Base-by-base conservation (phyloP, 257 asterid genomes). In the Ilex asprella region DNA sequence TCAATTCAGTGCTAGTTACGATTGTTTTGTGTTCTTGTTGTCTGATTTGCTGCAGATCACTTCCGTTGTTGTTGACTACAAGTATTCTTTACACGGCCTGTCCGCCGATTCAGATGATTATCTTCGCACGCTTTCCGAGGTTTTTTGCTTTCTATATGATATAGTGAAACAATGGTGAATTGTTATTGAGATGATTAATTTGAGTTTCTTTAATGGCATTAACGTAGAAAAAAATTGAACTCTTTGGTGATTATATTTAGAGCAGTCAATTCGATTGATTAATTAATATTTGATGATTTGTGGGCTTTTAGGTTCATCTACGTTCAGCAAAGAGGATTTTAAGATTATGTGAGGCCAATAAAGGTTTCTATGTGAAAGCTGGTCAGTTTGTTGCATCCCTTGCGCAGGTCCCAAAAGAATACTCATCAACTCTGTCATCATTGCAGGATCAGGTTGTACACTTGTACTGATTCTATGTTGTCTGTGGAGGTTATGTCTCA, bases 291-390 rank as follows among this genome's bases (percentile, higher is more conserved):
- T 66, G 54, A 72, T 54, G 56, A 49, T 59, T 61, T 69, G 10
- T 62, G 55, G 51, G 52, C 16, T 54, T 71, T 14, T 65, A 90
- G 97, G 84, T 91, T 47, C 95, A 92, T 81, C 80, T 79, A 54
- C 81, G 99, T 61, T 86, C 95, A 30, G 99, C 99, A 29, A 75
- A 76, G 70, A 76, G 95, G 74, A 73, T 88, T 60, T 67, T 82
- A 66, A 72, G 63, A 55, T 66, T 92, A 61, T 92, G 96, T 46
- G 95, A 91, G 64, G 68, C 82, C 74, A 92, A 92, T 78, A 81
- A 65, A 79, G 98, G 98, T 66, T 82, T 92, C 76, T 91, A 91
- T 70, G 92, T 91, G 59, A 91, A 91, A 82, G 98, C 92, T 39
- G 97, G 96, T 69, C 99, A 92, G 80, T 92, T 86, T 78, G 88